A percentile compares a stretch with the other conserved stretches of the same genome.
Conservation (phyloP, 345 rosid species). For the Lepidium didymum region DNA sequence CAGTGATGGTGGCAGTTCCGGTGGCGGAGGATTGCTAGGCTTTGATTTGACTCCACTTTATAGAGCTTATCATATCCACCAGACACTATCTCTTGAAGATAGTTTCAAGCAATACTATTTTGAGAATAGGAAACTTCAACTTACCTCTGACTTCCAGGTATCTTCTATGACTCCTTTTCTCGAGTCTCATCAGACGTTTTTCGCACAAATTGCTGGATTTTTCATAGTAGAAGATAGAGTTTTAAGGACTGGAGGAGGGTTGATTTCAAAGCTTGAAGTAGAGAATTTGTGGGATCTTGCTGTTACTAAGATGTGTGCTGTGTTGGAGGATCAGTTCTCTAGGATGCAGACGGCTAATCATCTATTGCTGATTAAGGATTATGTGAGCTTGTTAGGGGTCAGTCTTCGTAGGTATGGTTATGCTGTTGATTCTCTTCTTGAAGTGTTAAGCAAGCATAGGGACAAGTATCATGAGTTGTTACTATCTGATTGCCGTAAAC, state of each 20-base stretch:
- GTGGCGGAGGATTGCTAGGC: slow-evolving; percentile 48
- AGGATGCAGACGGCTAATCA: slow-evolving; percentile 99
- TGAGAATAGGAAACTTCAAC: slow-evolving; percentile 87
- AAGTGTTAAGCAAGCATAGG: slow-evolving; percentile 86
- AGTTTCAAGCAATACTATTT: slow-evolving; percentile 81
- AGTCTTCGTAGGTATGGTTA: slow-evolving; percentile 85
- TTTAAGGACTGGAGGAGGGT: slow-evolving; percentile 83
- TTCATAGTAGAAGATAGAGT: slow-evolving; percentile 87
- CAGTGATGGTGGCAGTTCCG: slow-evolving; percentile 42
- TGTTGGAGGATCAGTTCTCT: slow-evolving; percentile 94
- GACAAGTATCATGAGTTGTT: slow-evolving; percentile 90
- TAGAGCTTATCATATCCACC: slow-evolving; percentile 86
- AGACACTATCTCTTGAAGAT: slow-evolving; percentile 79
- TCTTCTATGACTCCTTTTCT: slow-evolving; percentile 95
- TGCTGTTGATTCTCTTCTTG: slow-evolving; percentile 79
- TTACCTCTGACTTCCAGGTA: slow-evolving; percentile 95
- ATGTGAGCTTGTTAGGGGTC: slow-evolving; percentile 93
- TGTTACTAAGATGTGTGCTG: slow-evolving; percentile 91
- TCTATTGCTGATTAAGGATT: slow-evolving; percentile 85
- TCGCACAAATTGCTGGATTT: slow-evolving; percentile 95
- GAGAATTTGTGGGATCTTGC: slow-evolving; percentile 96
- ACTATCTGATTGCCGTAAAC: slow-evolving; percentile 90
- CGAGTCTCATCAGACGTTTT: slow-evolving; percentile 95
- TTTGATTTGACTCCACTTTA: slow-evolving; percentile 85
- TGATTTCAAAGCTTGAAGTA: slow-evolving; percentile 78